phyloP scores from a whole-genome alignment of 345 rosid species.

The Chamaenerion angustifolium region DNA sequence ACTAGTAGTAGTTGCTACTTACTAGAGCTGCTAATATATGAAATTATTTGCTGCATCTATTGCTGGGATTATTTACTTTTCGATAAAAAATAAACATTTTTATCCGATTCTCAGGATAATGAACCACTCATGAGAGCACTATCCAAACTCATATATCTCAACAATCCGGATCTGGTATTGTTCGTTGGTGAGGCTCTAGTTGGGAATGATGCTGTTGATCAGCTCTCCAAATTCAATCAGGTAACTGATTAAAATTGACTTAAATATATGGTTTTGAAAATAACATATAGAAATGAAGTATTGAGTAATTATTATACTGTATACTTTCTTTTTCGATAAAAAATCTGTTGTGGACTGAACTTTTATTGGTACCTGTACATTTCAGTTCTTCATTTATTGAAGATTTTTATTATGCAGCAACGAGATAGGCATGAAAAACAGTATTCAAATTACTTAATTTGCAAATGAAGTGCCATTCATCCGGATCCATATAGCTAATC shows the following conservation, averaged over 20 bases:
- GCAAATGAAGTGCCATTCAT: too few relatives aligned
- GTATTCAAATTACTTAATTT: too few relatives aligned
- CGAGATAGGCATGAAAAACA: too few relatives aligned
- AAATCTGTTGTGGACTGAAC: too few relatives aligned
- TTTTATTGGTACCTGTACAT: too few relatives aligned
- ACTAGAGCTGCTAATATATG: too few relatives aligned
- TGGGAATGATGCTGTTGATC: conserved; percentile 98
- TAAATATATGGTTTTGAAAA: conserved; percentile 3
- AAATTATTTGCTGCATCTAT: not conserved
- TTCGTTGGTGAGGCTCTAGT: conserved; percentile 99
- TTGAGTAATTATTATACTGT: not conserved
- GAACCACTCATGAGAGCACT: conserved; percentile 99
- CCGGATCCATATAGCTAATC: too few relatives aligned
- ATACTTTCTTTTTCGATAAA: too few relatives aligned
- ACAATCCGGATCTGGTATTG: conserved; percentile 81
- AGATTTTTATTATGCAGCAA: too few relatives aligned
- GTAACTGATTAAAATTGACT: conserved; percentile 15
- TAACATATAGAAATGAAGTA: not conserved
- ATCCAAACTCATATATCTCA: conserved; percentile 74
- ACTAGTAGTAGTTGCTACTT: too few relatives aligned
- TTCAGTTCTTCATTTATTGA: too few relatives aligned
- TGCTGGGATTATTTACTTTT: not conserved
- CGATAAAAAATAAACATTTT: not conserved
- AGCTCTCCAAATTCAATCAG: conserved; percentile 89
- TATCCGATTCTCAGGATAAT: conserved; percentile 42